Conservation (phyloP, 169 alveolate genomes). For the Eimeria nieschulzi region DNA sequence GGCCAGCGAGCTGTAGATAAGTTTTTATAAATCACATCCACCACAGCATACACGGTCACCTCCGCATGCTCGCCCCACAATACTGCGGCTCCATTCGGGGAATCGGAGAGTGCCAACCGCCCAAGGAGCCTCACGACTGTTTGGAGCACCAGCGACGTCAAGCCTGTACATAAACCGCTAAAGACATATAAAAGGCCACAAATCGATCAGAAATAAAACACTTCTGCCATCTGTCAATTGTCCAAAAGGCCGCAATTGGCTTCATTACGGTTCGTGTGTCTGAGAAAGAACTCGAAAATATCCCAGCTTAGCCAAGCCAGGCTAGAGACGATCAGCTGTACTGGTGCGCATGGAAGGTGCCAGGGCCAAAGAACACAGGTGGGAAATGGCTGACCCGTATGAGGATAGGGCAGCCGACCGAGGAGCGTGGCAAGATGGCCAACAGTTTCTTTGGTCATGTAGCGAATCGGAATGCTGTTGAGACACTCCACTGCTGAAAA, state of each 20-base stretch:
- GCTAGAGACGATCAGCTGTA: no score
- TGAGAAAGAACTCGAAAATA: no score
- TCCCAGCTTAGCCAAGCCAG: no score
- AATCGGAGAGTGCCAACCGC: not conserved
- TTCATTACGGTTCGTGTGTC: no score
- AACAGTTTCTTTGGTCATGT: conserved; percentile 20
- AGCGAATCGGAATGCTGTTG: conserved; percentile 27
- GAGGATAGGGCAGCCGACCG: not conserved
- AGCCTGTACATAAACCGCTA: conserved; percentile 3
- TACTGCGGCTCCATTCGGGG: conserved; percentile 10
- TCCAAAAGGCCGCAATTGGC: no score
- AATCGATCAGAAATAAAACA: not conserved
- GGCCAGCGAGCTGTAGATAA: not conserved
- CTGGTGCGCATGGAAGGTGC: no score
- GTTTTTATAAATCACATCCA: not conserved
- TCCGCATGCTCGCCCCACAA: conserved; percentile 25
- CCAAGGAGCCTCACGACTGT: not conserved
- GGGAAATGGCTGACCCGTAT: conserved; percentile 3
- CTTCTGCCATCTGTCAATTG: no score
- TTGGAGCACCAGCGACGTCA: conserved; percentile 11
- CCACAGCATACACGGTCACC: not conserved
- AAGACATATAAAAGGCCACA: not conserved
- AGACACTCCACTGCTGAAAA: conserved; percentile 29
- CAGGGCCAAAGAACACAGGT: not conserved
- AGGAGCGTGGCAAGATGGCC: not conserved